Percentiles rank a stretch among this genome's conserved stretches.
Evolutionary conservation across 2,329 filamentous ascomycete species (phyloP).

Genomic region (Ophiostoma novo-ulmi): DNA sequence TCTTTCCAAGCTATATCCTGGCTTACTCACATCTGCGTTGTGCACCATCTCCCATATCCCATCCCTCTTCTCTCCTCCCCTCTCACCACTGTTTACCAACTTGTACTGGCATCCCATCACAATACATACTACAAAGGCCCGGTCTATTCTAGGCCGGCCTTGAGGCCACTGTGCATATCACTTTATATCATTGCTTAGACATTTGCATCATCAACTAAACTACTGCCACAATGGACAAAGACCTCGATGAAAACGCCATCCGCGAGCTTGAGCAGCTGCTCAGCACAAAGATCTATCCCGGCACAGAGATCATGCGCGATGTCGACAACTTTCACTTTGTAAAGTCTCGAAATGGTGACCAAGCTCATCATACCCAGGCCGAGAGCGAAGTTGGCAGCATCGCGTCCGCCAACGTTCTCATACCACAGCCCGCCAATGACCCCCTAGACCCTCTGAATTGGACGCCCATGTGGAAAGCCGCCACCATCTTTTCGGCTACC

Average conservation of each 20-base stretch:
- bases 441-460: not conserved
- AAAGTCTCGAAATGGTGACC: conserved; percentile 42
- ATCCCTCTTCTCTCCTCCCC: not conserved
- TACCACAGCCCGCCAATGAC: conserved; percentile 1
- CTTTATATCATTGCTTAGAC: not conserved
- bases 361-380: conserved; percentile 28
- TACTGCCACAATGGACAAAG: not conserved
- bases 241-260: conserved; percentile 22
- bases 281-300: conserved; percentile 33
- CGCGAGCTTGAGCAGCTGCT: conserved; percentile 23
- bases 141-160: not conserved
- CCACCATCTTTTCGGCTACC: not conserved
- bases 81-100: not conserved
- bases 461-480: not conserved
- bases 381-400: not conserved
- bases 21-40: not conserved
- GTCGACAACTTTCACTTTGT: conserved; percentile 60
- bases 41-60: not conserved
- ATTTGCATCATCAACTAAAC: not conserved
- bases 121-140: not conserved
- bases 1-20: not conserved
- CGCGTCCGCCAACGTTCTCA: not conserved
- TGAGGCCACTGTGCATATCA: not conserved
- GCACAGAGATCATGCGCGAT: conserved; percentile 43
- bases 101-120: not conserved